A percentile compares a stretch with the other conserved stretches of the same genome.
phyloP scores from a whole-genome alignment of 2,329 filamentous ascomycete species.

The Aspergillus latus region DNA sequence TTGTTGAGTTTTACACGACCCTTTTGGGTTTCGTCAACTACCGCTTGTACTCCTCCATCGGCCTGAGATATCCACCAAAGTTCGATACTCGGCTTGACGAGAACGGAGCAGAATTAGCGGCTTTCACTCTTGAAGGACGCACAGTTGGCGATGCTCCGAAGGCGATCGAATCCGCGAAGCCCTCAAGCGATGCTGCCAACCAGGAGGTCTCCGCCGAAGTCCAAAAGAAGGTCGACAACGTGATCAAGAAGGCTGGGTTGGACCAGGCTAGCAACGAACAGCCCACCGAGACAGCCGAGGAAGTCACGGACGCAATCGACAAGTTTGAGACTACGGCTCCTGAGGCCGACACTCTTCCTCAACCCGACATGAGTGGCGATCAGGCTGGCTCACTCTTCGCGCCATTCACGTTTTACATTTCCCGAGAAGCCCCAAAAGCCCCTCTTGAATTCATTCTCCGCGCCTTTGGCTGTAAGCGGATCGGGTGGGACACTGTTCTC shows the following conservation, averaged over 20 bases:
- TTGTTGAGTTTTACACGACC: conserved; percentile 98
- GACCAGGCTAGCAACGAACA: conserved; percentile 47
- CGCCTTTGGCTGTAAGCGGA: conserved; percentile 90
- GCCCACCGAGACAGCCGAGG: conserved; percentile 48
- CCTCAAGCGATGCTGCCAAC: conserved; percentile 50
- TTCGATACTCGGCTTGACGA: conserved; percentile 88
- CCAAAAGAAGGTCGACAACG: conserved; percentile 64
- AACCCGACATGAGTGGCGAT: conserved; percentile 67
- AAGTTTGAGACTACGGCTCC: conserved; percentile 84
- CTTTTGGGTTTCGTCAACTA: conserved; percentile 95
- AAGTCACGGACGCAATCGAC: conserved; percentile 69
- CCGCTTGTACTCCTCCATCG: conserved; percentile 84
- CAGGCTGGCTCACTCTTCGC: conserved; percentile 77
- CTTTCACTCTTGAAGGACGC: conserved; percentile 84
- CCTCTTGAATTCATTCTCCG: conserved; percentile 90
- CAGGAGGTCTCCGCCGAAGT: conserved; percentile 68
- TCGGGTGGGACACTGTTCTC: conserved; percentile 90
- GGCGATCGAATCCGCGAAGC: conserved; percentile 53
- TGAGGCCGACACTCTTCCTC: conserved; percentile 80
- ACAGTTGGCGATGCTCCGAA: conserved; percentile 52
- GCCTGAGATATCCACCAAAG: conserved; percentile 92
- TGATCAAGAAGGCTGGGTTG: conserved; percentile 42
- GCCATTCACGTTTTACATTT: conserved; percentile 87
- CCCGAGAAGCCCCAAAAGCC: conserved; percentile 86
- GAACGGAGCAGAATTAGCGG: conserved; percentile 81